Conservation (phyloP, 345 rosid genomes). For the Isatis tinctoria region DNA sequence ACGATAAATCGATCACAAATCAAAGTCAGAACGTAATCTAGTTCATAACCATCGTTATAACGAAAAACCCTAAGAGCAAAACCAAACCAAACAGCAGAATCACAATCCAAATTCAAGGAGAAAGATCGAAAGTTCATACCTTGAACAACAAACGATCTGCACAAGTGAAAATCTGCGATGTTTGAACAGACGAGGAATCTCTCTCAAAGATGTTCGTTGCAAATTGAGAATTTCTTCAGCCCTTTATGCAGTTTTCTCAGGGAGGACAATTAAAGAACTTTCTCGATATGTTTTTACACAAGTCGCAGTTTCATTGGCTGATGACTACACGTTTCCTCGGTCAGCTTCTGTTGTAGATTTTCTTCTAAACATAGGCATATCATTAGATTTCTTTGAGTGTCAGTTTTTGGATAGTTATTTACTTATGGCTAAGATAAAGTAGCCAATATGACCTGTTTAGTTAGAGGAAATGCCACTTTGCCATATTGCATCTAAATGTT, state of each 20-base stretch:
- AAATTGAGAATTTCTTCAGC: background rate
- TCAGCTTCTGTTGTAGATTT: background rate
- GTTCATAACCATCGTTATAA: background rate
- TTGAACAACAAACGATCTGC: background rate
- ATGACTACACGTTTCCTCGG: background rate
- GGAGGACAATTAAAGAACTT: background rate
- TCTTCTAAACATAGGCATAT: background rate
- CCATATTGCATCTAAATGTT: background rate
- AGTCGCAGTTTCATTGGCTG: background rate
- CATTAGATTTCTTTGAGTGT: background rate
- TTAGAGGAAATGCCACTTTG: background rate
- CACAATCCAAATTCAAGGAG: background rate
- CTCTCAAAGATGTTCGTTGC: background rate
- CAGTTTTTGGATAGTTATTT: background rate
- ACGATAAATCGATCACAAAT: background rate
- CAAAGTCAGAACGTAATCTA: background rate
- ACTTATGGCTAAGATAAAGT: background rate
- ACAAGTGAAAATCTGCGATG: background rate
- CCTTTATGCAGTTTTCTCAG: background rate
- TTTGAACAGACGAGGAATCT: background rate
- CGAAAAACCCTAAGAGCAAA: background rate
- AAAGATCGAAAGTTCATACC: constrained; percentile 1
- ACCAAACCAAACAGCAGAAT: background rate
- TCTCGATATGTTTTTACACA: background rate
- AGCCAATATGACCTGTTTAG: background rate